phyloP scores from a whole-genome alignment of 176 grass and related monocot genomes.

The Oryza longistaminata region DNA sequence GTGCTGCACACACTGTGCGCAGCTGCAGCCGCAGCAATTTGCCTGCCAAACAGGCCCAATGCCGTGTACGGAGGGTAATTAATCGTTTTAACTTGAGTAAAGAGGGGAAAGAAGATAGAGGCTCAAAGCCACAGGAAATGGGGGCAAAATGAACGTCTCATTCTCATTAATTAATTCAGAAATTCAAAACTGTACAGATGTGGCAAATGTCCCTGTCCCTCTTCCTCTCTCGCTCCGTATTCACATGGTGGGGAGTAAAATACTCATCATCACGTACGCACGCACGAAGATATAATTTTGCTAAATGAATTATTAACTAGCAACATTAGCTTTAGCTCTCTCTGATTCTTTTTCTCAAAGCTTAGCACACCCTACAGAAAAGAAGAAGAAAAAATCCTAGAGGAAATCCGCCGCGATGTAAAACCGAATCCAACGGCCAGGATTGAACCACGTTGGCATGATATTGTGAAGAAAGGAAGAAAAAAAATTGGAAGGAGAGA shows the following conservation, averaged over 20 bases:
- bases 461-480: background rate
- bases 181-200: constrained; percentile 44
- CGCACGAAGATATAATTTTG: constrained; percentile 2
- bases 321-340: background rate
- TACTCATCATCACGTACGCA: background rate
- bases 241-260: constrained; percentile 32
- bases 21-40: too few relatives aligned
- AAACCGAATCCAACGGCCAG: constrained; percentile 34
- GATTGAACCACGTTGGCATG: constrained; percentile 17
- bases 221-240: constrained; percentile 11
- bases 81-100: background rate
- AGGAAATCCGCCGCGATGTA: background rate
- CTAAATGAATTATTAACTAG: constrained; percentile 17
- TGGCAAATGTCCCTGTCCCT: background rate
- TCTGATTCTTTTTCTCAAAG: background rate
- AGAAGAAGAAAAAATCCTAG: constrained; percentile 14
- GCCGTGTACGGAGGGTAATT: constrained; percentile 23
- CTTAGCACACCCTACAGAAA: background rate
- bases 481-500: too few relatives aligned
- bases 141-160: constrained; percentile 12
- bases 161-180: constrained; percentile 47
- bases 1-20: too few relatives aligned
- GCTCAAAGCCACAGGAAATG: background rate
- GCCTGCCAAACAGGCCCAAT: too few relatives aligned
- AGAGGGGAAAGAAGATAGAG: background rate